Evolutionary conservation across 2,329 filamentous ascomycete genomes (phyloP), one percentile per base, ranked within the genome.

Genomic region (Pseudogymnoascus sp.): DNA sequence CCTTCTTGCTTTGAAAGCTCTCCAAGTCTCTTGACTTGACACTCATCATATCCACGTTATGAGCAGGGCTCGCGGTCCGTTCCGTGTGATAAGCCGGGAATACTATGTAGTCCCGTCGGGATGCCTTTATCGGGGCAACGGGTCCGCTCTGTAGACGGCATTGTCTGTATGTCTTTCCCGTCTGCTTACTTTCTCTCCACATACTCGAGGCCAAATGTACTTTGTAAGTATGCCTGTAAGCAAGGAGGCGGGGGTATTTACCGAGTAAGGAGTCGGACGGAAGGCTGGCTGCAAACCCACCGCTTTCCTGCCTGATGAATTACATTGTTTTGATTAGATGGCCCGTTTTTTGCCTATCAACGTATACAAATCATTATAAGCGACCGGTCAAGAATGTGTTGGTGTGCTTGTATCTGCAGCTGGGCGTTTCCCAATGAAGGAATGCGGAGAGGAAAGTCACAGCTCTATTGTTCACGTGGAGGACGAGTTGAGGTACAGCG

Each of bases 361-460:
- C 50, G n/a, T 33, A 56, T 14, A 56, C 28, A 33, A 31, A 56
- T 56, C 28, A 56, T 56, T 56, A 33, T 33, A 33, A 6, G 25
- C 25, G 50, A 56, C 50, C 50, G 50, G 50, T 56, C 50, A 56
- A 33, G 50, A 56, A 56, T 33, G 50, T 18, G 28, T 56, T 56
- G 25, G 28, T 56, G 50, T 56, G 50, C 50, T 31, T 33, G 50
- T 56, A 16, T 56, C 16, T 56, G 50, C 50, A 56, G 25, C 50
- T 56, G 50, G 50, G 50, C 50, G n/a, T 56, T 56, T 56, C 50
- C 50, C 28, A 56, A 56, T 56, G 50, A 10, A 56, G 50, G 50
- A 56, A 56, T 56, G 50, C 50, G 50, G 18, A 25, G 3, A 33
- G n/a, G 25, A 33, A 11, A n/a, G n/a, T 56, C 50, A 33, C 50